Conservation (phyloP, 495 filamentous ascomycete species). For the Aspergillus affinis region DNA sequence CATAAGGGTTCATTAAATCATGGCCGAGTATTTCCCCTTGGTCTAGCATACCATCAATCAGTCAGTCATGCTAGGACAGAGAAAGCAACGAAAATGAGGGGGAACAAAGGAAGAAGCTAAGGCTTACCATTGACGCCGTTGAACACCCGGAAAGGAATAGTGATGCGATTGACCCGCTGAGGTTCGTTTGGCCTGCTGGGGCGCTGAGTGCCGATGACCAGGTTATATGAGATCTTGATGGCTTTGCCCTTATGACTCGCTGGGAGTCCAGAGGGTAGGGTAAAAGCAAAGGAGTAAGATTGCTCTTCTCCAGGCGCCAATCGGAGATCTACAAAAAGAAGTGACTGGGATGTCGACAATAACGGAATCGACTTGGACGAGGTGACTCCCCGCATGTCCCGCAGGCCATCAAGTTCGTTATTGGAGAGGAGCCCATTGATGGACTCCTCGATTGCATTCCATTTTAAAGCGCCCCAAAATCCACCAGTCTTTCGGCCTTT, state of each 20-base stretch:
- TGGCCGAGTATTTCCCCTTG: slow-evolving; percentile 72
- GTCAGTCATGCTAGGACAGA: neutral
- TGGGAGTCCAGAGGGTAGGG: slow-evolving; percentile 80
- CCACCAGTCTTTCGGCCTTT: slow-evolving; percentile 74
- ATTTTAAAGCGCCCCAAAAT: slow-evolving; percentile 80
- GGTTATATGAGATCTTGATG: slow-evolving; percentile 88
- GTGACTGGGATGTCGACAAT: slow-evolving; percentile 92
- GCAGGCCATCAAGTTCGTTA: slow-evolving; percentile 84
- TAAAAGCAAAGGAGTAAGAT: slow-evolving; percentile 82
- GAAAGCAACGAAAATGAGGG: neutral
- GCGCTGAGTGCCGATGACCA: slow-evolving; percentile 89
- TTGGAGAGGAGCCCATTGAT: slow-evolving; percentile 82
- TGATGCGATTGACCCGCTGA: slow-evolving; percentile 82
- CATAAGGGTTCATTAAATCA: slow-evolving; percentile 91
- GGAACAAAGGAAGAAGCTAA: neutral
- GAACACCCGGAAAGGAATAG: slow-evolving; percentile 92
- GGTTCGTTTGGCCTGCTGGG: slow-evolving; percentile 73
- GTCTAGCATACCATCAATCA: slow-evolving; percentile 39
- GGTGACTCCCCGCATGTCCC: slow-evolving; percentile 85
- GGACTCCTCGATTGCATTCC: slow-evolving; percentile 85
- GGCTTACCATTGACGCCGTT: slow-evolving; percentile 75
- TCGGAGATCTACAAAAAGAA: slow-evolving; percentile 90
- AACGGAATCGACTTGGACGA: slow-evolving; percentile 81
- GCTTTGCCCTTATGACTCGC: slow-evolving; percentile 90
- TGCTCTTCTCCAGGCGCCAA: slow-evolving; percentile 86